Evolutionary conservation across 2,329 filamentous ascomycete genomes (phyloP).

Genomic region (Fusarium sp.): DNA sequence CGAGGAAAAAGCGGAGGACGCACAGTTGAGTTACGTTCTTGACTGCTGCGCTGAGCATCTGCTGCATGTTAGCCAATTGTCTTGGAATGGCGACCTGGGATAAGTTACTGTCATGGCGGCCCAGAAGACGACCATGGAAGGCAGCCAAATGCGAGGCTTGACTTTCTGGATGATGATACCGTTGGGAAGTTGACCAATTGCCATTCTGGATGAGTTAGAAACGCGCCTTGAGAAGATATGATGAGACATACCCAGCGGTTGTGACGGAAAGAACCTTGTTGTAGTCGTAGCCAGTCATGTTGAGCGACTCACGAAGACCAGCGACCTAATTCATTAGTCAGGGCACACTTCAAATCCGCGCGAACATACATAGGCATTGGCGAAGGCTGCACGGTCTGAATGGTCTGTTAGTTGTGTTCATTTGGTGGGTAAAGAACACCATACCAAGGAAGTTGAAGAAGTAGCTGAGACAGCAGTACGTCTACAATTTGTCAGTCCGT

Average conservation of each 20-base stretch:
- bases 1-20: conserved; percentile 47
- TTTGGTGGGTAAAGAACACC: fast-evolving
- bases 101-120: conserved; percentile 65
- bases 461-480: conserved; percentile 52
- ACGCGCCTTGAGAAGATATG: no score
- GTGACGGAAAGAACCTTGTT: conserved; percentile 45
- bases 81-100: no score
- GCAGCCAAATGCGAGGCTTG: conserved; percentile 69
- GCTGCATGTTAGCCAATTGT: background rate
- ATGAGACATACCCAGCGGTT: conserved; percentile 43
- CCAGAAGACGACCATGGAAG: conserved; percentile 70
- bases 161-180: conserved; percentile 71
- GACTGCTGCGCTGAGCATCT: conserved; percentile 50
- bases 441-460: conserved; percentile 56
- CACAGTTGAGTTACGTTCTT: conserved; percentile 48
- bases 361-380: conserved; percentile 55
- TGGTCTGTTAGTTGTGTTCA: background rate
- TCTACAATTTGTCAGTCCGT: conserved; percentile 23
- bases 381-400: conserved; percentile 42
- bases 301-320: conserved; percentile 58
- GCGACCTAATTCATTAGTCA: conserved; percentile 47
- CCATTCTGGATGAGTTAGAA: conserved; percentile 42
- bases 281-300: conserved; percentile 56
- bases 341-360: fast-evolving
- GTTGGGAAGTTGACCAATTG: conserved; percentile 67